Conservation (phyloP, 352 stramenopile species). For the Phytophthora cajani region DNA sequence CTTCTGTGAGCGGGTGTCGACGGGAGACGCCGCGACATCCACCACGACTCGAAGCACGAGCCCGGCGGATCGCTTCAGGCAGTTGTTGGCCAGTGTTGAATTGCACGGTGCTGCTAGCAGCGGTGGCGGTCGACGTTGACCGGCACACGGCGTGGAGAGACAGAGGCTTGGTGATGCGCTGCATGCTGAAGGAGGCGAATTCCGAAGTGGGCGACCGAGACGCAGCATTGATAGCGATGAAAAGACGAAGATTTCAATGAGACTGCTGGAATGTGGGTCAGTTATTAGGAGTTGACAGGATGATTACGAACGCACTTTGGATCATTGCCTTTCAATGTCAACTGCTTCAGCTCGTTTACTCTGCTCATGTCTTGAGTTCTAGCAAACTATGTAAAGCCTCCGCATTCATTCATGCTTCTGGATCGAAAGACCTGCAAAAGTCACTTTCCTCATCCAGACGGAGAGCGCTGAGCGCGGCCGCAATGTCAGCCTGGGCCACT, state of each 20-base stretch:
- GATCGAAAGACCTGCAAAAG: not conserved
- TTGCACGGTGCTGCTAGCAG: not conserved
- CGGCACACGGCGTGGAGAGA: not conserved
- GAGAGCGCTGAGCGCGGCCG: conserved; percentile 10
- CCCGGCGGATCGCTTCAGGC: not conserved
- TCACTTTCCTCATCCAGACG: not conserved
- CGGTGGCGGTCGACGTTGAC: no score
- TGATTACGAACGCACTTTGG: no score
- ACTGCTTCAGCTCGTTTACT: no score
- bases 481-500: conserved; percentile 24
- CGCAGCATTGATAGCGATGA: not conserved
- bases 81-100: not conserved
- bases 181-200: not conserved
- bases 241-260: not conserved
- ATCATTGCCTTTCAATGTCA: no score
- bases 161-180: not conserved
- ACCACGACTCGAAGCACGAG: not conserved
- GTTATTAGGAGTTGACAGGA: not conserved
- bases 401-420: not conserved
- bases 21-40: not conserved
- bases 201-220: not conserved
- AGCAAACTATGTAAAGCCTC: no score
- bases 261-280: not conserved
- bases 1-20: not conserved
- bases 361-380: no score